Conservation (phyloP, 495 filamentous ascomycete genomes). For the Aspergillus avenaceus region DNA sequence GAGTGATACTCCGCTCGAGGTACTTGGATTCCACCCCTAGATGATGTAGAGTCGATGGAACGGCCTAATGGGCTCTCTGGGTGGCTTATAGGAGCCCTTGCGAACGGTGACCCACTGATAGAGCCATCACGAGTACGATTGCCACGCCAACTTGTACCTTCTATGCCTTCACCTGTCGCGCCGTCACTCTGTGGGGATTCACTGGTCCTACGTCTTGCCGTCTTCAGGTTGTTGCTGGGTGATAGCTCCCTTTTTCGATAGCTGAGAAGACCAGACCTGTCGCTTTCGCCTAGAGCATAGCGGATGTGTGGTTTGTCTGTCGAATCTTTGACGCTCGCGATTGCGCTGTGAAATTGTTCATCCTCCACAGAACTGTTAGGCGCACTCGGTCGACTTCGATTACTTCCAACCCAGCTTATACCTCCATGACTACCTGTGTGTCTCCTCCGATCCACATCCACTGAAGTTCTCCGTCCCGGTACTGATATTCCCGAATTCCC, state of each 20-base stretch:
- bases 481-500: constrained; percentile 42
- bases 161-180: constrained; percentile 12
- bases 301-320: constrained; percentile 8
- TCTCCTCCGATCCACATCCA: constrained; percentile 27
- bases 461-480: constrained; percentile 31
- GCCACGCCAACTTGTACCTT: constrained; percentile 18
- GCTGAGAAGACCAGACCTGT: background rate
- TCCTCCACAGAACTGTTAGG: constrained; percentile 17
- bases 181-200: constrained; percentile 17
- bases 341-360: constrained; percentile 8
- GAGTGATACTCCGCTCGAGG: constrained; percentile 20
- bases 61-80: constrained; percentile 29
- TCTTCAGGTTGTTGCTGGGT: constrained; percentile 12
- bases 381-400: constrained; percentile 15
- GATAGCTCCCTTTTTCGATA: constrained; percentile 26
- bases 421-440: constrained; percentile 19
- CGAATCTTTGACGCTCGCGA: constrained; percentile 2
- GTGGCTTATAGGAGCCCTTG: constrained; percentile 28
- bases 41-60: constrained; percentile 28
- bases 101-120: constrained; percentile 43
- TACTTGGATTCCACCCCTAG: constrained; percentile 27
- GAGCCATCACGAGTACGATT: constrained; percentile 32
- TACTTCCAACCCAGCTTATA: constrained; percentile 25
- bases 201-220: constrained; percentile 18
- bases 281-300: constrained; percentile 9